These are phyloP conservation scores for Syzygium grande DNA, from an alignment of 345 rosid genomes.

Conservation along the genomic window DNA sequence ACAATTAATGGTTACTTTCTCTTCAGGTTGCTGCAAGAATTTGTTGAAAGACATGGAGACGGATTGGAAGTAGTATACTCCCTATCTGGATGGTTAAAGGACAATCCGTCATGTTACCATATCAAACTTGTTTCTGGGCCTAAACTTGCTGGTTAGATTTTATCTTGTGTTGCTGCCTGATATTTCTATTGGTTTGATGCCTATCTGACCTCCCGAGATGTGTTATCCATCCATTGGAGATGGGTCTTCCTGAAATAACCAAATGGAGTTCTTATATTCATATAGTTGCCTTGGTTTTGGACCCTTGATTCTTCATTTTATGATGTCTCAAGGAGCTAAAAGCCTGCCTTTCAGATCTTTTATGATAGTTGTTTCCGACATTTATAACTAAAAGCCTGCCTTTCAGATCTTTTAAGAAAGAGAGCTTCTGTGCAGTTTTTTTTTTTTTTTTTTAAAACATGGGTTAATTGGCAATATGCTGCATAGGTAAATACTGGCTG, in stretches of 20 bases:
- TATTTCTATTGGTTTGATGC: not conserved
- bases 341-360: not conserved
- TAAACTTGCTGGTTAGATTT: constrained; percentile 62
- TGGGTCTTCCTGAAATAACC: not conserved
- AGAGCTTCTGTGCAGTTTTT: not conserved
- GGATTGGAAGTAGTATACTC: constrained; percentile 62
- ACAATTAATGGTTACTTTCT: not conserved
- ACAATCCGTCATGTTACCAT: constrained; percentile 43
- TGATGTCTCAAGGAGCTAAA: not conserved
- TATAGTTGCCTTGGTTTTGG: not conserved
- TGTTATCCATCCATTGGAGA: not conserved
- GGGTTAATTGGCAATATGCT: not conserved
- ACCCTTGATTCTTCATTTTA: not conserved
- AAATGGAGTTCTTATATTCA: not conserved
- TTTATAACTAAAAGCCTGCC: not conserved
- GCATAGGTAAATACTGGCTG: not conserved
- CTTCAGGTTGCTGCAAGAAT: constrained; percentile 72
- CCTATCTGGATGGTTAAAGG: constrained; percentile 80
- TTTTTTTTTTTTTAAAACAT: not conserved
- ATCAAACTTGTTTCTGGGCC: constrained; percentile 59
- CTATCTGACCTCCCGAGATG: not conserved
- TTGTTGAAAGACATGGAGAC: constrained; percentile 47
- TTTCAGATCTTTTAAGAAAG: not conserved
- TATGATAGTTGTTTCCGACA: not conserved
- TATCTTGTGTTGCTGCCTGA: not conserved